Evolutionary conservation across 768 basidiomycete species (phyloP).

Genomic region (Dendrothele bispora): DNA sequence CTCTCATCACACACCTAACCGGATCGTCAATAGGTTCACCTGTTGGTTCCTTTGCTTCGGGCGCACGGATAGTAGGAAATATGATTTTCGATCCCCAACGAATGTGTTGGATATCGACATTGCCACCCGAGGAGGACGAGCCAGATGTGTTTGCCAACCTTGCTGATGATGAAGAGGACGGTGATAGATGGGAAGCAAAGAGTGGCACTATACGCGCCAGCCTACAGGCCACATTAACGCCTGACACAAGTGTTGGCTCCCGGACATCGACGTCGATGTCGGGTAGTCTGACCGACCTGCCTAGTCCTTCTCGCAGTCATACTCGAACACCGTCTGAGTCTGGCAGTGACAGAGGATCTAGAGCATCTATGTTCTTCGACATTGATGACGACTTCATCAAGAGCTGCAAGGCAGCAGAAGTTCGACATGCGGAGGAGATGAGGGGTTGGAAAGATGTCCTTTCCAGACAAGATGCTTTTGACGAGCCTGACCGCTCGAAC

Average conservation of each 20-base stretch:
- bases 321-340: slow-evolving; percentile 71
- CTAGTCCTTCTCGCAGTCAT: slow-evolving; percentile 62
- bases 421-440: slow-evolving; percentile 81
- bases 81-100: slow-evolving; percentile 95
- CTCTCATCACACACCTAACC: slow-evolving; percentile 91
- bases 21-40: slow-evolving; percentile 86
- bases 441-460: slow-evolving; percentile 67
- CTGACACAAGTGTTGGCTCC: slow-evolving; percentile 27
- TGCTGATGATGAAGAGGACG: slow-evolving; percentile 88
- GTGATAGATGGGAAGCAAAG: slow-evolving; percentile 67
- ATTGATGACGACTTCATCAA: slow-evolving; percentile 75
- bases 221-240: slow-evolving; percentile 31
- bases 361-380: slow-evolving; percentile 77
- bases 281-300: slow-evolving; percentile 33
- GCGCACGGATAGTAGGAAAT: slow-evolving; percentile 90
- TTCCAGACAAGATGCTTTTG: slow-evolving; percentile 35
- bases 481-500: slow-evolving; percentile 58
- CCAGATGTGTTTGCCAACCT: slow-evolving; percentile 94
- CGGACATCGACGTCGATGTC: slow-evolving; percentile 22
- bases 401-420: slow-evolving; percentile 74
- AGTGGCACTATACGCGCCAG: slow-evolving; percentile 79
- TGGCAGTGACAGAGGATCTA: slow-evolving; percentile 76
- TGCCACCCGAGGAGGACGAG: slow-evolving; percentile 87
- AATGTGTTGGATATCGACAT: slow-evolving; percentile 93
- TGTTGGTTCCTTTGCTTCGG: slow-evolving; percentile 68